Percentiles rank a stretch among this genome's conserved stretches.
Conservation (phyloP, 176 grass and related monocot genomes). For the Carex scoparia region DNA sequence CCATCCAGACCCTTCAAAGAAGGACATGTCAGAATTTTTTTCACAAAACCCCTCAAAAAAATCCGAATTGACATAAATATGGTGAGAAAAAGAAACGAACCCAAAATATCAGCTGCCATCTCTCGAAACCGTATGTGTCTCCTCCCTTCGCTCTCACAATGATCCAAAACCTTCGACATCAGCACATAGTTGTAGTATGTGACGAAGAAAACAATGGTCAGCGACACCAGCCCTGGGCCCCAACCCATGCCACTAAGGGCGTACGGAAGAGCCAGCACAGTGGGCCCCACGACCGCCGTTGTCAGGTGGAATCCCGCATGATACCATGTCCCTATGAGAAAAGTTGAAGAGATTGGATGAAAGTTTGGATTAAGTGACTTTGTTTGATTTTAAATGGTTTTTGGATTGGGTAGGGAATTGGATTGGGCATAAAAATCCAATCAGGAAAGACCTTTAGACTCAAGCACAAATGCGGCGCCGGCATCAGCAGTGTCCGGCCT, state of each 20-base stretch:
- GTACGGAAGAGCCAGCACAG: conserved; percentile 89
- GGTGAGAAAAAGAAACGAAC: conserved; percentile 13
- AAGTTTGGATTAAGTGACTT: not conserved
- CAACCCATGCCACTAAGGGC: conserved; percentile 81
- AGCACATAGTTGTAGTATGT: conserved; percentile 85
- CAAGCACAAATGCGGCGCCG: conserved; percentile 84
- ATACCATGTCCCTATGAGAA: conserved; percentile 66
- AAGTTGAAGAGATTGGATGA: not conserved
- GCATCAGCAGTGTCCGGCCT: conserved; percentile 31
- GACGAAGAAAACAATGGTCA: conserved; percentile 55
- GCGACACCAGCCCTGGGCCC: conserved; percentile 44
- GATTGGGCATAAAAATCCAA: too few species aligned
- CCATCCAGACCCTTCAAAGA: conserved; percentile 55
- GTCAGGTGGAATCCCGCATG: conserved; percentile 98
- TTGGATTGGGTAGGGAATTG: not conserved
- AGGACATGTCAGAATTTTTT: not conserved
- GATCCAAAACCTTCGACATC: conserved; percentile 93
- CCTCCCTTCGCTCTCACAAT: conserved; percentile 71
- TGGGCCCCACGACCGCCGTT: conserved; percentile 92
- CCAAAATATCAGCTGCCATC: conserved; percentile 82
- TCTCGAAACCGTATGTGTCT: conserved; percentile 95
- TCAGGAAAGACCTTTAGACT: conserved; percentile 68
- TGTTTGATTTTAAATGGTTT: not conserved
- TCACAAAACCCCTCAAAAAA: not conserved
- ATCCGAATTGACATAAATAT: not conserved